Conservation (phyloP, 2,329 filamentous ascomycete genomes). For the Allantophomopsis lycopodina region DNA sequence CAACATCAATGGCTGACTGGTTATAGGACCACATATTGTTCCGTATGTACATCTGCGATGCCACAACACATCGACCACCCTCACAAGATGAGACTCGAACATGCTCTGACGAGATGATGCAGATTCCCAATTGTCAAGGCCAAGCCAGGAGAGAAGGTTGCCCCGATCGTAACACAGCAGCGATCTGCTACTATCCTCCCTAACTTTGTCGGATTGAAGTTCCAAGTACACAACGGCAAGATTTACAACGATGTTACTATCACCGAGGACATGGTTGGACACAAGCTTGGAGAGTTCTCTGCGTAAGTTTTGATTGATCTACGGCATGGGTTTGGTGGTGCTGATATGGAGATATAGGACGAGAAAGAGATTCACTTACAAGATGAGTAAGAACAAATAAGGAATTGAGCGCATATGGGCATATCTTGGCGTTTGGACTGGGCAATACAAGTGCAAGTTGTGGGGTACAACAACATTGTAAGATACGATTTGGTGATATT, state of each 20-base stretch:
- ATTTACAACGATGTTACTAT: conserved; percentile 54
- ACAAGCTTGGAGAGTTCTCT: conserved; percentile 63
- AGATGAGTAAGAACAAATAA: conserved; percentile 53
- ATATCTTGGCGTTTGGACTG: no score
- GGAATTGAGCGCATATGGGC: neutral
- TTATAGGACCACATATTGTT: conserved; percentile 53
- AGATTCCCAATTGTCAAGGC: conserved; percentile 36
- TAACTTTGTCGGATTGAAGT: conserved; percentile 57
- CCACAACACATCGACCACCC: no score
- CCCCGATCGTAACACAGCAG: conserved; percentile 55
- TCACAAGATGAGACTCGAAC: no score
- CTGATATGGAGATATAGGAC: conserved; percentile 30
- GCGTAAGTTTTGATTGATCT: conserved; percentile 31
- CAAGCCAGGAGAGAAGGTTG: conserved; percentile 35
- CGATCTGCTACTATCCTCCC: conserved; percentile 60
- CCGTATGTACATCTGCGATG: conserved; percentile 34
- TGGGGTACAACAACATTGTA: no score
- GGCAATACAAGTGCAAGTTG: no score
- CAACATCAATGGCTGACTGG: neutral
- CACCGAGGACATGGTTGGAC: conserved; percentile 66
- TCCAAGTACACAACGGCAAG: conserved; percentile 63
- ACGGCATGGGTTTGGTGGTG: neutral
- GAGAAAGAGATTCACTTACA: conserved; percentile 53
- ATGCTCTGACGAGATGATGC: conserved; percentile 4
- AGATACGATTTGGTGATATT: no score